Evolutionary conservation across 768 basidiomycete species (phyloP).

Genomic region (Auriscalpium orientale): DNA sequence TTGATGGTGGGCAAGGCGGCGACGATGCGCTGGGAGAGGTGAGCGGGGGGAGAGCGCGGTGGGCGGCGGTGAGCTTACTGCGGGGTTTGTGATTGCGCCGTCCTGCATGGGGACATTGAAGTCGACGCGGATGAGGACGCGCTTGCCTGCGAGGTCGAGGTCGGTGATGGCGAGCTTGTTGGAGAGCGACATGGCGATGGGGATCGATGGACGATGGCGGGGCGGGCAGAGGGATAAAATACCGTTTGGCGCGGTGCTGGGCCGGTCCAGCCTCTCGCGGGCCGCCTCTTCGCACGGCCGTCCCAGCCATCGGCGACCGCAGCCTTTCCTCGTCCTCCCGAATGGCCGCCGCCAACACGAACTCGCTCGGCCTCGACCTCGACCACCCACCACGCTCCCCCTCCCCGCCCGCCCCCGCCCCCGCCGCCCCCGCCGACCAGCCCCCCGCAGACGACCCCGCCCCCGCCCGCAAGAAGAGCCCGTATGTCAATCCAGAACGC

Average conservation of each 20-base stretch:
- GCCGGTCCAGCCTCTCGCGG: too few species aligned
- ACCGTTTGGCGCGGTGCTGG: not conserved
- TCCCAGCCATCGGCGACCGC: not conserved
- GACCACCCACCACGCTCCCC: constrained; percentile 35
- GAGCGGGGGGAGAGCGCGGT: constrained; percentile 6
- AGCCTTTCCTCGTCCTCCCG: not conserved
- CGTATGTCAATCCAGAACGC: constrained; percentile 77
- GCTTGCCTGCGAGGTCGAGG: constrained; percentile 78
- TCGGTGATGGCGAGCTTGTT: constrained; percentile 93
- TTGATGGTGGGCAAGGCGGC: constrained; percentile 94
- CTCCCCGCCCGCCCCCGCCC: constrained; percentile 15
- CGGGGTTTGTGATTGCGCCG: constrained; percentile 92
- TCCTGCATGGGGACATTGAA: constrained; percentile 93
- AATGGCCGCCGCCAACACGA: constrained; percentile 29
- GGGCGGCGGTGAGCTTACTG: constrained; percentile 47
- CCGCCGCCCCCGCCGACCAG: constrained; percentile 4
- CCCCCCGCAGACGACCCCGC: not conserved
- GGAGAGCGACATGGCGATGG: constrained; percentile 77
- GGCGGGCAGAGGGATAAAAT: constrained; percentile 4
- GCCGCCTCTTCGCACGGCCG: not conserved
- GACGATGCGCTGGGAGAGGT: constrained; percentile 71
- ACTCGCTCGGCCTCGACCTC: constrained; percentile 70
- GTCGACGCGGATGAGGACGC: constrained; percentile 91
- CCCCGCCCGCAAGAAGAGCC: constrained; percentile 47
- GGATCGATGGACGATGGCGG: constrained; percentile 8